Base-by-base conservation (phyloP, 768 basidiomycete genomes). In the Tubosaeta sp. region DNA sequence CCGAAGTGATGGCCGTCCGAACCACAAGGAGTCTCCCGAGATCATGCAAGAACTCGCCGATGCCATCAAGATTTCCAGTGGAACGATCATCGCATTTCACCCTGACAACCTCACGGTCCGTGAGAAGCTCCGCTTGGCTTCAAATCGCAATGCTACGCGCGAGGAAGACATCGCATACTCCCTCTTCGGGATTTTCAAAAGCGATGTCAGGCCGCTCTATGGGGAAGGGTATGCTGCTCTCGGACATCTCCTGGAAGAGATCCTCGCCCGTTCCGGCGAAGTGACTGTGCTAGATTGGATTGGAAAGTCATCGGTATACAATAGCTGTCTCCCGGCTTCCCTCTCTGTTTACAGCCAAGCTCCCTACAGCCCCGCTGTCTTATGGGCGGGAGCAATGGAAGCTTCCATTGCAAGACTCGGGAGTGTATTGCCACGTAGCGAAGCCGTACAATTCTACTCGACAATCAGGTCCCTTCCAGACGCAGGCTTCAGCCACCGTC, bases 161-260 rank as follows among this genome's bases (percentile, higher is more conserved):
- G 55, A 57, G 6, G 56, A 55, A 29, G 56, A 57, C 4, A 11
- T 57, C 13, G 57, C 55, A 4, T 58, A 49, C 6, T 50, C 48
- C 4, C 38, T 57, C 13, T 55, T 57, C 2, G 57, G 57, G 1
- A 49, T 58, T 8, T 58, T 58, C 39, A 46, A 43, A 2, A 57
- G 48, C 14, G 50, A 58, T 19, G 33, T 53, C 14, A 33, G 8
- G 7, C 50, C 49, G 2, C 33, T 26, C 5, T 59, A 55, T 16
- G 58, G 58, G 13, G 54, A 52, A 41, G 48, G 53, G 2, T 5
- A 37, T 12, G 51, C 37, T 6, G 57, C 57, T 3, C 12, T 59
- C 9, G 58, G 53, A 2, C 59, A 50, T 27, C 54, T 59, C 3
- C 31, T 59, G 38, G 54, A 60, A 2, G 54, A 56, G 16, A 53